Percentiles rank a stretch among this genome's conserved stretches.
Conservation (phyloP, 306 rosid species). For the Prunus padus region DNA sequence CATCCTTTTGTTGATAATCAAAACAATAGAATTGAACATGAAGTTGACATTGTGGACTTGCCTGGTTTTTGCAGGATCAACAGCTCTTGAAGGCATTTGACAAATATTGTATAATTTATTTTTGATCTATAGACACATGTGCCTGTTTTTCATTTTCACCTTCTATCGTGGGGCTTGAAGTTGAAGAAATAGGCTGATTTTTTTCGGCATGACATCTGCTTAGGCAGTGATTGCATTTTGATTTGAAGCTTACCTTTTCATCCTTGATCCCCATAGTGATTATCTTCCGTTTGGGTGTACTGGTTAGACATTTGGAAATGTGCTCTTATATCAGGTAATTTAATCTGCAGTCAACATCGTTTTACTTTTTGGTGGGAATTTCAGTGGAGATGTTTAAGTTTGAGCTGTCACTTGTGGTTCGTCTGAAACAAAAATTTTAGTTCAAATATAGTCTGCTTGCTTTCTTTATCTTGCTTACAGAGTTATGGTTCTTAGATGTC, state of each 20-base stretch:
- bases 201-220: background rate
- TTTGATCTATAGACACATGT: background rate
- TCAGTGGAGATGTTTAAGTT: background rate
- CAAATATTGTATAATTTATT: background rate
- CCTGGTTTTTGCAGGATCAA: background rate
- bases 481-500: background rate
- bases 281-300: background rate
- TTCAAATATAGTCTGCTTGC: background rate
- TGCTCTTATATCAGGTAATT: background rate
- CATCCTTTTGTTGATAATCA: background rate
- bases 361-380: background rate
- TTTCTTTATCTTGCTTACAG: slow-evolving; percentile 9
- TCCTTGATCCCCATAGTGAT: background rate
- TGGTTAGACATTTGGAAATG: background rate
- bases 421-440: background rate
- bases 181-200: background rate
- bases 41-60: background rate
- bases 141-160: background rate
- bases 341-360: background rate
- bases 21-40: background rate
- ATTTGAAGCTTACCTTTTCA: background rate
- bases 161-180: background rate
- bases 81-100: background rate
- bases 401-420: background rate
- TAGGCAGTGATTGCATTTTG: background rate